Percentiles rank a stretch among this genome's conserved stretches.
These are phyloP conservation scores for Sphenostylis stenocarpa DNA, from an alignment of 306 rosid genomes.

Conservation along the genomic window DNA sequence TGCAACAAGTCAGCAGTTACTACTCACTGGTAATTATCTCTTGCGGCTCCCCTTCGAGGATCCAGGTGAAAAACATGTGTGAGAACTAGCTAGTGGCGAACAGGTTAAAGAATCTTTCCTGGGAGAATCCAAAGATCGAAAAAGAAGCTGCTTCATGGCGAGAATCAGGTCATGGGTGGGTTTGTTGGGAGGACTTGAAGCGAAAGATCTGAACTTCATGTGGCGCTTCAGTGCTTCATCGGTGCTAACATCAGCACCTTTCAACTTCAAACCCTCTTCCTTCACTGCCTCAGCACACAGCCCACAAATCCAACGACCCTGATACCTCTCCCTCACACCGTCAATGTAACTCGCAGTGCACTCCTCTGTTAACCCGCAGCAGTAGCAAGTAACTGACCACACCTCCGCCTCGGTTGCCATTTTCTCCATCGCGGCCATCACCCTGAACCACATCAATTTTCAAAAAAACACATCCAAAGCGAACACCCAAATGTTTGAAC, in stretches of 20 bases:
- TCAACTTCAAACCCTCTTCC: conserved; percentile 51
- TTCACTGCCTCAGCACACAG: conserved; percentile 77
- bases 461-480: not conserved
- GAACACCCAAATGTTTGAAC: not conserved
- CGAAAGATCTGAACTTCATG: conserved; percentile 50
- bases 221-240: conserved; percentile 71
- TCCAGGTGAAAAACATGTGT: conserved; percentile 45
- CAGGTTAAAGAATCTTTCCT: conserved; percentile 25
- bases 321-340: conserved; percentile 54
- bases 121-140: conserved; percentile 57
- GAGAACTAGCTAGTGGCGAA: conserved; percentile 45
- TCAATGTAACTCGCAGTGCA: conserved; percentile 66
- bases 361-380: conserved; percentile 78
- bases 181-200: conserved; percentile 48
- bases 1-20: not conserved
- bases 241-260: conserved; percentile 20
- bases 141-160: conserved; percentile 62
- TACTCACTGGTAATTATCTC: not conserved
- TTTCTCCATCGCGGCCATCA: not conserved
- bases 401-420: conserved; percentile 50
- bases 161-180: conserved; percentile 54
- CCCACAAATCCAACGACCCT: conserved; percentile 88
- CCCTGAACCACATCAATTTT: not conserved
- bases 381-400: conserved; percentile 54
- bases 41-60: not conserved